phyloP scores from a whole-genome alignment of 2,329 filamentous ascomycete species.

The Ophiostoma montium region DNA sequence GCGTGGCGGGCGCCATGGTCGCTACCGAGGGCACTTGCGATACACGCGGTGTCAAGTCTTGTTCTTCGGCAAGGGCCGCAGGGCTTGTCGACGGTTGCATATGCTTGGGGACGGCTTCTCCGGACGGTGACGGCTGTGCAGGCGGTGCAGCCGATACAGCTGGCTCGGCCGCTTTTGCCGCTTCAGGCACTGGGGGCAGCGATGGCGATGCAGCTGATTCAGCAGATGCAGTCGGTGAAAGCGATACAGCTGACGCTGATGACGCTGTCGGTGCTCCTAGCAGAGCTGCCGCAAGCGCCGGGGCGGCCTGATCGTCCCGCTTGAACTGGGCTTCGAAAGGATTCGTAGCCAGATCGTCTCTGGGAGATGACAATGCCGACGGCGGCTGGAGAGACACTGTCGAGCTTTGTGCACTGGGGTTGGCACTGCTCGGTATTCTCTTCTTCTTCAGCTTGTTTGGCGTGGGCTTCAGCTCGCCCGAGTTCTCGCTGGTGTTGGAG shows the following conservation, averaged over 20 bases:
- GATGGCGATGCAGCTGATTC: neutral
- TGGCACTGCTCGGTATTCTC: slow-evolving; percentile 57
- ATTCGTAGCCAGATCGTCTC: slow-evolving; percentile 21
- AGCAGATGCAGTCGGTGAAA: neutral
- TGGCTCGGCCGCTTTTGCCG: too few relatives aligned
- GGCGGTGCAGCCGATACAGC: too few relatives aligned
- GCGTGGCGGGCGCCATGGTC: slow-evolving; percentile 5
- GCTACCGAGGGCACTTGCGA: slow-evolving; percentile 28
- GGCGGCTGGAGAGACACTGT: slow-evolving; percentile 53
- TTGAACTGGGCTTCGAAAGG: slow-evolving; percentile 7
- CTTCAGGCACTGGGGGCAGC: too few relatives aligned
- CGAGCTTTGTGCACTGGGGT: slow-evolving; percentile 84
- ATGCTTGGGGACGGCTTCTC: too few relatives aligned
- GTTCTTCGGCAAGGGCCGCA: slow-evolving; percentile 15
- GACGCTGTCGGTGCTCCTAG: neutral
- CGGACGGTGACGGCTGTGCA: too few relatives aligned
- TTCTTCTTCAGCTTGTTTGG: slow-evolving; percentile 92
- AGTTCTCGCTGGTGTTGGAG: slow-evolving; percentile 44
- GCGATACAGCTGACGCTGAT: neutral
- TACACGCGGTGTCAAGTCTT: slow-evolving; percentile 31
- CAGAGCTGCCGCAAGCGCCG: neutral
- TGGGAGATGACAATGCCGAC: slow-evolving; percentile 32
- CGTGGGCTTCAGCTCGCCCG: slow-evolving; percentile 45
- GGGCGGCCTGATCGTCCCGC: neutral
- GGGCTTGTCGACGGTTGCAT: slow-evolving; percentile 1